These are phyloP conservation scores for Colletotrichum cordylinicola DNA, from an alignment of 2,329 filamentous ascomycete genomes.

Conservation along the genomic window DNA sequence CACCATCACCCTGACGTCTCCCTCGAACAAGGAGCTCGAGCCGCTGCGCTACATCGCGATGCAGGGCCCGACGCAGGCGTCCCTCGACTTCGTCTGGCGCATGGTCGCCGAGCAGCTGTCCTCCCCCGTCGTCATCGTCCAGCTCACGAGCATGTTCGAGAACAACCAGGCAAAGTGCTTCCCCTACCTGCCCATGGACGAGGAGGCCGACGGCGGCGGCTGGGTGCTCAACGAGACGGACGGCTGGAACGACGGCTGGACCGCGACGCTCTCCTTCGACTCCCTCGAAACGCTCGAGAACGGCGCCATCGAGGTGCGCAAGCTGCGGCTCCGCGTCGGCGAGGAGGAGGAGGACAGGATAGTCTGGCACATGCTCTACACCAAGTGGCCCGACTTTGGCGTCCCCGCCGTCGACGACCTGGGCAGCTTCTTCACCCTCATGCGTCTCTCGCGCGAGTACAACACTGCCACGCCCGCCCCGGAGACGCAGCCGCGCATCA, in stretches of 20 bases:
- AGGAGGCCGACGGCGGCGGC: constrained; percentile 57
- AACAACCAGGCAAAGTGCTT: constrained; percentile 81
- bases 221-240: constrained; percentile 67
- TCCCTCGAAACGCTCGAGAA: constrained; percentile 59
- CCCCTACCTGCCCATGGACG: constrained; percentile 78
- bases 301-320: constrained; percentile 75
- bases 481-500: constrained; percentile 68
- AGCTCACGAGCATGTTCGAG: constrained; percentile 92
- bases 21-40: constrained; percentile 40
- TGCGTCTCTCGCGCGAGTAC: constrained; percentile 67
- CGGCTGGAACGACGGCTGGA: constrained; percentile 70
- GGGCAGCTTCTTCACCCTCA: constrained; percentile 71
- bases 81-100: constrained; percentile 86
- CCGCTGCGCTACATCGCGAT: constrained; percentile 83
- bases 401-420: constrained; percentile 76
- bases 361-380: constrained; percentile 87
- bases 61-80: constrained; percentile 83
- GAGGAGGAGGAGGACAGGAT: constrained; percentile 45
- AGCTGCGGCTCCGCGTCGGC: constrained; percentile 65
- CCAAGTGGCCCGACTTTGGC: constrained; percentile 88
- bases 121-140: constrained; percentile 83
- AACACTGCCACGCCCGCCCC: constrained; percentile 49
- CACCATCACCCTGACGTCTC: constrained; percentile 63
- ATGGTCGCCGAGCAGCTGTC: constrained; percentile 85
- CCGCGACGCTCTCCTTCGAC: constrained; percentile 73